phyloP scores from a whole-genome alignment of 1,284 basidiomycete species.

The Neonothopanus nambi region DNA sequence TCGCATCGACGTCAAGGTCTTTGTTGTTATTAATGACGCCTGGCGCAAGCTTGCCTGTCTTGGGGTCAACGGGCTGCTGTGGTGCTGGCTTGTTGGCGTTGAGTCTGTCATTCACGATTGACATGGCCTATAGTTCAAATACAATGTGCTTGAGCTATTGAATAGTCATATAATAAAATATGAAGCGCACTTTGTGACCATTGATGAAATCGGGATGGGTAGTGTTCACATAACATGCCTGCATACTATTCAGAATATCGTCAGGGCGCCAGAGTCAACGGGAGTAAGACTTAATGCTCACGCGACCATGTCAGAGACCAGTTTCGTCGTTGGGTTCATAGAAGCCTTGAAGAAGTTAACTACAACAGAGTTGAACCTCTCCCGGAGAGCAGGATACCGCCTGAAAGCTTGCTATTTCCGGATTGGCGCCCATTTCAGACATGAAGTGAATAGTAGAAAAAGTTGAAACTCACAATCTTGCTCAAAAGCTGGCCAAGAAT shows the following conservation, averaged over 20 bases:
- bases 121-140: constrained; percentile 70
- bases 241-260: constrained; percentile 63
- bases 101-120: constrained; percentile 84
- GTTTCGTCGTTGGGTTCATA: constrained; percentile 93
- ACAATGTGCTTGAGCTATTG: constrained; percentile 1
- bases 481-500: constrained; percentile 88
- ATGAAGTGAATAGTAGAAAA: constrained; percentile 11
- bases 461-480: constrained; percentile 75
- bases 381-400: constrained; percentile 91
- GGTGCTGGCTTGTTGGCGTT: constrained; percentile 74
- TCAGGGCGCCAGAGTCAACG: not conserved
- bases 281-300: constrained; percentile 36
- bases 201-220: constrained; percentile 98
- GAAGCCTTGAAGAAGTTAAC: constrained; percentile 95
- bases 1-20: constrained; percentile 89
- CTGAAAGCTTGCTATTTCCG: constrained; percentile 83
- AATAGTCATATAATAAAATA: constrained; percentile 4
- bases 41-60: constrained; percentile 62
- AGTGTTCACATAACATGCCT: constrained; percentile 98
- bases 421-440: not conserved
- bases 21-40: constrained; percentile 86
- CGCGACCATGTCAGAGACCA: constrained; percentile 91
- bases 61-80: constrained; percentile 62
- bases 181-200: constrained; percentile 76
- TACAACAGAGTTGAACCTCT: constrained; percentile 93